Percentiles rank a stretch among this genome's conserved stretches.
Evolutionary conservation across 2,329 filamentous ascomycete genomes (phyloP).

Genomic region (Colletotrichum simmondsii): DNA sequence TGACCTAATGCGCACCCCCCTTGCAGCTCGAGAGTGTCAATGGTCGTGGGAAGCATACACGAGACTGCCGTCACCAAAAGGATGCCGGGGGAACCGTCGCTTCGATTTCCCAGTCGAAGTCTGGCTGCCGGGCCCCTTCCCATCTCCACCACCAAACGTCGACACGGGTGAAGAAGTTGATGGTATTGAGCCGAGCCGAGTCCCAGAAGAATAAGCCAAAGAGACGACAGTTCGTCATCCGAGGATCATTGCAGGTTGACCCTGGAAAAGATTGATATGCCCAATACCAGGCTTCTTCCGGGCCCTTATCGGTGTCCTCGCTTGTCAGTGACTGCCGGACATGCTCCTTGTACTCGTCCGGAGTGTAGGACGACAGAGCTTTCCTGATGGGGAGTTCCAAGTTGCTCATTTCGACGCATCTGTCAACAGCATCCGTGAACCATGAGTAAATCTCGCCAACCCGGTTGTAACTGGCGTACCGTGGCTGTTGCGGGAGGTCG

Average conservation of each 20-base stretch:
- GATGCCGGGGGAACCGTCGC: background rate
- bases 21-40: background rate
- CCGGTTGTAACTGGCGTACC: constrained; percentile 26
- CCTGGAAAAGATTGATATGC: constrained; percentile 21
- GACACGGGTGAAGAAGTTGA: constrained; percentile 28
- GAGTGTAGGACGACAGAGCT: background rate
- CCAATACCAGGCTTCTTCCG: constrained; percentile 32
- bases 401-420: constrained; percentile 12
- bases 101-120: constrained; percentile 25
- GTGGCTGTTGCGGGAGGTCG: constrained; percentile 19
- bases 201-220: constrained; percentile 33
- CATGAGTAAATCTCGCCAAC: constrained; percentile 26
- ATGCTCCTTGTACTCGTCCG: constrained; percentile 8
- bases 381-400: constrained; percentile 4
- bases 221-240: constrained; percentile 28
- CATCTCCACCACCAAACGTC: constrained; percentile 29
- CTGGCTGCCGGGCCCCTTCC: constrained; percentile 28
- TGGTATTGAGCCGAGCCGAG: constrained; percentile 15
- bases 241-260: constrained; percentile 11
- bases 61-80: background rate
- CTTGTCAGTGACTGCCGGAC: constrained; percentile 7
- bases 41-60: background rate
- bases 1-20: background rate
- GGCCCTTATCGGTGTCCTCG: constrained; percentile 20
- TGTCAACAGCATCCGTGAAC: constrained; percentile 24